Evolutionary conservation across 768 basidiomycete genomes (phyloP), one percentile per base, ranked within the genome.

Genomic region (Lactarius hatsudake): DNA sequence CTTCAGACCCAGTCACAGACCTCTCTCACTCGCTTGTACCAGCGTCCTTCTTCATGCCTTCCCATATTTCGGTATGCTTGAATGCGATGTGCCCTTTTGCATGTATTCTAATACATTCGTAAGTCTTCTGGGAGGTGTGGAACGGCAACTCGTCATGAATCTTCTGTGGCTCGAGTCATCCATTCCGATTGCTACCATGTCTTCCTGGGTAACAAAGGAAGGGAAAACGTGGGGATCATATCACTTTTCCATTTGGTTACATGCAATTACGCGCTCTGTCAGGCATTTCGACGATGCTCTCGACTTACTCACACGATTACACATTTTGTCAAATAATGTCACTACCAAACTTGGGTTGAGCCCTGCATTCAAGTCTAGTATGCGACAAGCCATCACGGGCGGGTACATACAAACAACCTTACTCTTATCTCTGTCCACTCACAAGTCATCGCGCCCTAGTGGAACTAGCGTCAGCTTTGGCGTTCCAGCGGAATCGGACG

Each of bases 91-190:
- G 13, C 23, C 59, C 15, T 51, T 48, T 18, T 18, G n/a, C 17
- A 26, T 20, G 53, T 40, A 34, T 28, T 55, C 68, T 64, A 7
- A 58, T 48, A 42, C 58, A 13, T 51, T 30, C 30, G 5, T 4
- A 74, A 94, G 93, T 62, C 79, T 96, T 30, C 78, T 97, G 43
- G 86, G 85, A 2, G 86, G 91, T 23, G 74, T 95, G 26, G 90
- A 94, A 73, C 82, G 93, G 63, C 94, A 96, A 74, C 80, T 96
- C 32, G 84, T 94, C 38, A 90, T 96, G 88, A 93, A 89, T 74
- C 74, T 94, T 62, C 80, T 96, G 9, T 97, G 95, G 94, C 81
- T 95, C 34, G 95, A 96, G 73, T 83, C 86, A 28, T 78, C 88
- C 5, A 86, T 94, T 59, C 79, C 84, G 1, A 76, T 80, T n/a